These are phyloP conservation scores for Rhypophila decipiens DNA, from an alignment of 495 filamentous ascomycete genomes.

Conservation along the genomic window DNA sequence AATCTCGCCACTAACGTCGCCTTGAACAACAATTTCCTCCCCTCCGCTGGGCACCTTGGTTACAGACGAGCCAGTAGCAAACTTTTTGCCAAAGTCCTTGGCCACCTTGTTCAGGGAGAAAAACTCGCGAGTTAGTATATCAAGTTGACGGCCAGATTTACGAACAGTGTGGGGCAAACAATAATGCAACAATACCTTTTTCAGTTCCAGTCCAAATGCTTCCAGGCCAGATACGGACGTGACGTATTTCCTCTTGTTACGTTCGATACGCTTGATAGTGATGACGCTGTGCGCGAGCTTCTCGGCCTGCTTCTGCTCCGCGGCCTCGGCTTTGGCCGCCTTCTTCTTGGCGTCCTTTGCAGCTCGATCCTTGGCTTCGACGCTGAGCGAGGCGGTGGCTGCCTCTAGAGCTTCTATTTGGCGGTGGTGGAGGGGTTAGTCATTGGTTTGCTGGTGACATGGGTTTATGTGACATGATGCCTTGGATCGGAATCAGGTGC, in stretches of 20 bases:
- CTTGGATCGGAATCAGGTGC: too few species aligned
- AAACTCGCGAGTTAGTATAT: too few species aligned
- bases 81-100: constrained; percentile 85
- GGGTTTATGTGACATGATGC: too few species aligned
- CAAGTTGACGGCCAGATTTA: constrained; percentile 9
- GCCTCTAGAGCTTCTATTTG: constrained; percentile 69
- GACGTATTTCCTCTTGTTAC: constrained; percentile 95
- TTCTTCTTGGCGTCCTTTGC: constrained; percentile 87
- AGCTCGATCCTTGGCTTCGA: constrained; percentile 85
- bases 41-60: constrained; percentile 80
- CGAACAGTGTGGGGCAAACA: neutral
- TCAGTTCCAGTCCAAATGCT: constrained; percentile 83
- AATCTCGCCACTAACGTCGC: constrained; percentile 92
- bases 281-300: constrained; percentile 72
- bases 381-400: constrained; percentile 73
- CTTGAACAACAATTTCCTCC: constrained; percentile 97
- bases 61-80: constrained; percentile 89
- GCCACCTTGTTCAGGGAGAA: constrained; percentile 43
- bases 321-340: constrained; percentile 82
- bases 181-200: constrained; percentile 53
- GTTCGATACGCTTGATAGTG: constrained; percentile 91
- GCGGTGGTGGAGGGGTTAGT: constrained; percentile 1
- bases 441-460: neutral
- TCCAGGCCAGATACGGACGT: constrained; percentile 87
- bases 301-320: constrained; percentile 72